phyloP scores from a whole-genome alignment of 2,329 filamentous ascomycete species.

The Madurella mycetomatis region DNA sequence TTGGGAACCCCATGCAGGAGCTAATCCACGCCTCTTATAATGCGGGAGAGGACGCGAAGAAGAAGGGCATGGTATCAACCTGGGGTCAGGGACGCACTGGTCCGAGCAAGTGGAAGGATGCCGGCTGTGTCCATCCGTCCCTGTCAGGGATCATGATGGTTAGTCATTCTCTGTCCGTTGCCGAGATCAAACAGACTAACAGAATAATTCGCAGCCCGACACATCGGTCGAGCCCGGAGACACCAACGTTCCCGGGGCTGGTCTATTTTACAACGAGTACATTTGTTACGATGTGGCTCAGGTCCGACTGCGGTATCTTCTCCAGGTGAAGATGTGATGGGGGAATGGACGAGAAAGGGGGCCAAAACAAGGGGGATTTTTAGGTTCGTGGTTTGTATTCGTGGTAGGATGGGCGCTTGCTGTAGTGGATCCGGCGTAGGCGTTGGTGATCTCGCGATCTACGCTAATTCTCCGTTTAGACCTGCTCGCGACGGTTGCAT shows the following conservation, averaged over 20 bases:
- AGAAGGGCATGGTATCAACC: conserved; percentile 59
- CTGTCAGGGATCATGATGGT: conserved; percentile 69
- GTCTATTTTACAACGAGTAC: conserved; percentile 67
- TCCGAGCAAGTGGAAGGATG: conserved; percentile 72
- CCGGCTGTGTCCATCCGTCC: conserved; percentile 56
- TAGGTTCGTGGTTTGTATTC: no score
- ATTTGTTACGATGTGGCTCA: conserved; percentile 68
- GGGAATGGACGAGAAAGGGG: no score
- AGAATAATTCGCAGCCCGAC: conserved; percentile 42
- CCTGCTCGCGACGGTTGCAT: no score
- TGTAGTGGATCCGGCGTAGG: no score
- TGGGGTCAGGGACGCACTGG: conserved; percentile 63
- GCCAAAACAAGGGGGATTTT: no score
- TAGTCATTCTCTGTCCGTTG: conserved; percentile 29
- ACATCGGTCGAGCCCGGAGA: conserved; percentile 40
- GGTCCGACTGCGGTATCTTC: conserved; percentile 64
- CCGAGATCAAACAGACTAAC: conserved; percentile 9
- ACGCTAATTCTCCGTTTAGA: no score
- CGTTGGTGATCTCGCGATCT: no score
- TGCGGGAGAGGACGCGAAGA: conserved; percentile 60
- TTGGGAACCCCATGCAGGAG: conserved; percentile 70
- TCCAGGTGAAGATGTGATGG: conserved; percentile 53
- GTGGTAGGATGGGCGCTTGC: no score
- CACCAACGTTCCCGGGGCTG: conserved; percentile 43
- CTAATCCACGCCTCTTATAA: conserved; percentile 54